Percentiles rank a stretch among this genome's conserved stretches.
Conservation (phyloP, 202 grass and related monocot species). For the Panicum hallii region DNA sequence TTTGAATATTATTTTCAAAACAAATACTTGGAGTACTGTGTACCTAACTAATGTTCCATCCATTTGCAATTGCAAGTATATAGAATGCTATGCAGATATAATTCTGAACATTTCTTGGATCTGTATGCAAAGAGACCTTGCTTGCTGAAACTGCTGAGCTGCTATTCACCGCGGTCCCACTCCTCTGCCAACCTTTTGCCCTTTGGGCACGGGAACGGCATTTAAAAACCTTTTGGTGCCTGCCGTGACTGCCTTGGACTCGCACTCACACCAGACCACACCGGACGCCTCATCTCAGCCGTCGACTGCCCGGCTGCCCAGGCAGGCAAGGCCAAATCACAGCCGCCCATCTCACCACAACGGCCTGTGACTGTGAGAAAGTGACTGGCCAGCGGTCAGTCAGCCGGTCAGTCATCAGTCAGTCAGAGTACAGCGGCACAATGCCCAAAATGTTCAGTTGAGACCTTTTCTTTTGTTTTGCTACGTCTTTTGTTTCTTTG, state of each 20-base stretch:
- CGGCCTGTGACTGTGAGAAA: neutral
- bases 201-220: constrained; percentile 30
- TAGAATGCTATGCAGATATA: neutral
- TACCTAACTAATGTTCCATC: no score
- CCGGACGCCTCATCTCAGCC: neutral
- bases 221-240: constrained; percentile 36
- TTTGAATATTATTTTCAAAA: neutral
- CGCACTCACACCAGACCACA: neutral
- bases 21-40: neutral
- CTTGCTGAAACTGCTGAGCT: constrained; percentile 38
- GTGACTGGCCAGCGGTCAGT: neutral
- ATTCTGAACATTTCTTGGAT: neutral
- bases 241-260: constrained; percentile 34
- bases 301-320: neutral
- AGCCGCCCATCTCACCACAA: neutral
- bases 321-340: neutral
- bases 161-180: constrained; percentile 44
- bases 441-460: constrained; percentile 45
- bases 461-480: constrained; percentile 10
- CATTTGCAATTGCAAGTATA: neutral
- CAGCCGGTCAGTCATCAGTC: constrained; percentile 12
- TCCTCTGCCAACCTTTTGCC: neutral
- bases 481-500: neutral
- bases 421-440: constrained; percentile 37
- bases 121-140: constrained; percentile 16